phyloP scores from a whole-genome alignment of 2,329 filamentous ascomycete species.

The Cryoendolithus antarcticus region DNA sequence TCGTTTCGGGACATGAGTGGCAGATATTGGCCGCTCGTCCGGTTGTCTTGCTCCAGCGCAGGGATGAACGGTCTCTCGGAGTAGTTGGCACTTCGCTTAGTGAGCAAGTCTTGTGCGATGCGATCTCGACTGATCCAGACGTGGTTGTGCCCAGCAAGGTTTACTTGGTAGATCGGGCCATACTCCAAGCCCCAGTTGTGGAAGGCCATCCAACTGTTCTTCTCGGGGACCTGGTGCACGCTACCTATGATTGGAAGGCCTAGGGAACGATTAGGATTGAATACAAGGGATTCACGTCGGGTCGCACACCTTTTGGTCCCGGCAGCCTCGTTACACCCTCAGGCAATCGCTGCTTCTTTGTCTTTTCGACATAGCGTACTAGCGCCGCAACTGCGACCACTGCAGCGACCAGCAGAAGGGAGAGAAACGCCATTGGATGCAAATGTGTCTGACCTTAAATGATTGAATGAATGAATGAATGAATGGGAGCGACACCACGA shows the following conservation, averaged over 20 bases:
- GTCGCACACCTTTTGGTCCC: conserved; percentile 13
- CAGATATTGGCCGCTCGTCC: conserved; percentile 33
- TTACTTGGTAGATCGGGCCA: conserved; percentile 34
- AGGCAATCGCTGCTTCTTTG: conserved; percentile 7
- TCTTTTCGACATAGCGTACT: conserved; percentile 7
- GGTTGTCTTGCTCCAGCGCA: conserved; percentile 31
- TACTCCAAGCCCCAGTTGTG: conserved; percentile 27
- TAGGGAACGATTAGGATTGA: conserved; percentile 9
- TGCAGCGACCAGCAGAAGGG: conserved; percentile 10
- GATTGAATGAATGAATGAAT: too few species aligned
- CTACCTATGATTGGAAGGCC: conserved; percentile 32
- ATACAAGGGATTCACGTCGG: neutral
- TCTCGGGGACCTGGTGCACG: conserved; percentile 31
- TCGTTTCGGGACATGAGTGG: conserved; percentile 33
- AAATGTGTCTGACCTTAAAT: too few species aligned
- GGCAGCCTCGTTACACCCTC: conserved; percentile 11
- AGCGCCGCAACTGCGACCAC: conserved; percentile 18
- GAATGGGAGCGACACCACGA: too few species aligned
- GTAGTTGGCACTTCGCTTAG: conserved; percentile 34
- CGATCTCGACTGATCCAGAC: conserved; percentile 34
- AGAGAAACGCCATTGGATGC: conserved; percentile 10
- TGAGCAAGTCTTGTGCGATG: conserved; percentile 30
- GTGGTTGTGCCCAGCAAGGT: conserved; percentile 33
- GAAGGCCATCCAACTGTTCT: conserved; percentile 33
- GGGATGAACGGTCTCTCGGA: conserved; percentile 35